These are phyloP conservation scores for Backusella tarrabulga DNA, from an alignment of 192 early-diverging fungal species.

Conservation along the genomic window DNA sequence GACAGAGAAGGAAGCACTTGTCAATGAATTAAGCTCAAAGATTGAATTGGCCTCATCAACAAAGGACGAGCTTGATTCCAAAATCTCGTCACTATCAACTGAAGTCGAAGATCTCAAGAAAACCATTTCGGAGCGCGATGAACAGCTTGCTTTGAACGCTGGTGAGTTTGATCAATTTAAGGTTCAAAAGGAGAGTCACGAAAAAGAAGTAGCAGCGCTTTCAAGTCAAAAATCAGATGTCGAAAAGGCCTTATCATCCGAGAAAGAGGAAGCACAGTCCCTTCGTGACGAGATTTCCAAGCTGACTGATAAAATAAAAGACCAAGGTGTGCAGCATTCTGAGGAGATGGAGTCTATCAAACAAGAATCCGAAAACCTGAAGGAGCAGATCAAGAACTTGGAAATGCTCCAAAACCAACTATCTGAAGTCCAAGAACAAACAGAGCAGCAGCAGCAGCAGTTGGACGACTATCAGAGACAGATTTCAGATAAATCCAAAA, in stretches of 20 bases:
- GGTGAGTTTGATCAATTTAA: constrained; percentile 10
- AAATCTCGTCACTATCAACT: background rate
- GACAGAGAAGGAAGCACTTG: background rate
- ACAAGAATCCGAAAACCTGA: constrained; percentile 1
- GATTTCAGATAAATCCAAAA: background rate
- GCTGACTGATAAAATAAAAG: background rate
- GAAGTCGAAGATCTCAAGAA: background rate
- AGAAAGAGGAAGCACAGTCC: background rate
- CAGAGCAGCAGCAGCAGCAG: background rate
- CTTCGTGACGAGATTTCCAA: background rate
- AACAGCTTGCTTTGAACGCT: background rate
- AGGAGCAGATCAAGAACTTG: background rate
- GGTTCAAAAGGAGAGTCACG: background rate
- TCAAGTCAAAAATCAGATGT: background rate
- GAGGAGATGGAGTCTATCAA: background rate
- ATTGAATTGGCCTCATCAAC: background rate
- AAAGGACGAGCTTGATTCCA: background rate
- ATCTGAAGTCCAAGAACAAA: background rate
- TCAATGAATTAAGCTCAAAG: background rate
- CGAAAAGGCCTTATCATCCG: background rate
- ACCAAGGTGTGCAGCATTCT: background rate
- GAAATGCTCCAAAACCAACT: background rate
- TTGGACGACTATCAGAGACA: background rate
- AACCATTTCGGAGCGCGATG: background rate
- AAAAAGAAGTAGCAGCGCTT: background rate